These are phyloP conservation scores for Pythium brachiatum DNA, from an alignment of 352 stramenopile species.

Conservation along the genomic window DNA sequence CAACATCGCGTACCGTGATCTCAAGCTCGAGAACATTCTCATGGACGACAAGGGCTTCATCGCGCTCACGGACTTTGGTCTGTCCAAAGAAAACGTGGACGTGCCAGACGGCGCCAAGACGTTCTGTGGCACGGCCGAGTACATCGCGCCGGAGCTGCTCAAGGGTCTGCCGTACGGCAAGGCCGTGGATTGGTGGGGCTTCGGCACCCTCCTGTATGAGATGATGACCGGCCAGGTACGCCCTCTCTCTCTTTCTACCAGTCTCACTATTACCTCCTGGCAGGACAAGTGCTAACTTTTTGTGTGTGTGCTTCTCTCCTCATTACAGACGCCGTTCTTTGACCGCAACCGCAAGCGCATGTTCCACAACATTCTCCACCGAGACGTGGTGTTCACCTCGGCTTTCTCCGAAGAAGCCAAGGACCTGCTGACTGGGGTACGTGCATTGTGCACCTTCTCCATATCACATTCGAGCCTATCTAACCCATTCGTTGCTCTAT, in stretches of 20 bases:
- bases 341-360: slow-evolving; percentile 94
- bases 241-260: no score
- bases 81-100: slow-evolving; percentile 92
- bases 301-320: neutral
- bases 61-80: slow-evolving; percentile 90
- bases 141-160: slow-evolving; percentile 91
- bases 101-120: slow-evolving; percentile 87
- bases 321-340: slow-evolving; percentile 89
- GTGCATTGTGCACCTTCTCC: slow-evolving; percentile 21
- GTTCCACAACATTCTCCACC: slow-evolving; percentile 93
- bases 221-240: slow-evolving; percentile 89
- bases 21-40: slow-evolving; percentile 96
- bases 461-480: neutral
- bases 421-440: slow-evolving; percentile 67
- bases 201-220: slow-evolving; percentile 93
- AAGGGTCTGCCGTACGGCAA: slow-evolving; percentile 88
- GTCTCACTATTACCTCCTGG: no score
- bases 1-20: slow-evolving; percentile 92
- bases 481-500: slow-evolving; percentile 6
- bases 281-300: no score
- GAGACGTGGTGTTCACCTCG: slow-evolving; percentile 83
- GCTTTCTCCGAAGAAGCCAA: slow-evolving; percentile 88
- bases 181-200: slow-evolving; percentile 93
- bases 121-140: slow-evolving; percentile 92
- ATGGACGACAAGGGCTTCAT: slow-evolving; percentile 94